Base-by-base conservation (phyloP, 306 rosid genomes). In the Cicer chorassanicum region DNA sequence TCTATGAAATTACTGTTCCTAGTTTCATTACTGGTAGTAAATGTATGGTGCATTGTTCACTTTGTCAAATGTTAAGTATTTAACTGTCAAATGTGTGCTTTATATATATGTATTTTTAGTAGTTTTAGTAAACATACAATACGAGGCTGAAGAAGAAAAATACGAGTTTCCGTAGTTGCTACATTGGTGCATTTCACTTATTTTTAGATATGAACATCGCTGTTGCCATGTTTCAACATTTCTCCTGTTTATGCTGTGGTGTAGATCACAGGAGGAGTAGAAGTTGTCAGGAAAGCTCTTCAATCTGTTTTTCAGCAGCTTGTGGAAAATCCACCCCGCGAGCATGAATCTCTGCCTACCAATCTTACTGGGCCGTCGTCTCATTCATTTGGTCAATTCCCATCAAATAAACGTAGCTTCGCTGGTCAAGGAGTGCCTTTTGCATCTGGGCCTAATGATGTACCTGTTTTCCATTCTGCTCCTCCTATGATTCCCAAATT, bases 281-380 rank as follows among this genome's bases (percentile, higher is more conserved):
- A 83, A 53, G 96, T 87, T 43, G 96, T 88, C 69, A 86, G 88
- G 81, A 95, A 85, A 82, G 99, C 99, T 72, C 86, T 95, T 84
- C 89, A 75, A 70, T 85, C 84, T 70, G 86, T 95, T 82, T 79
- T 86, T 64, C 85, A 74, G 65, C 97, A 87, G 84, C 93, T 95
- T 71, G 80, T 87, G 87, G 98, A 84, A 62, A 88, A 87, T 86
- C 73, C 88, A 9, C 81, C 89, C 12, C 86, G 86, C 45, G 95
- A 86, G 80, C 74, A 71, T 65, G 96, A 89, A 40, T 66, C 85
- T 61, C 53, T 83, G 29, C 11, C 82, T 61, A 16, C 77, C 48
- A 82, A 79, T 68, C 76, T 76, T 72, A 46, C 83, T 0, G 94
- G 87, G 48, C 82, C 84, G 2, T 87, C 93, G 21, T 76, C 88